Percentiles rank a stretch among this genome's conserved stretches.
phyloP scores from a whole-genome alignment of 2,329 filamentous ascomycete genomes.

The Ascochyta clinopodiicola region DNA sequence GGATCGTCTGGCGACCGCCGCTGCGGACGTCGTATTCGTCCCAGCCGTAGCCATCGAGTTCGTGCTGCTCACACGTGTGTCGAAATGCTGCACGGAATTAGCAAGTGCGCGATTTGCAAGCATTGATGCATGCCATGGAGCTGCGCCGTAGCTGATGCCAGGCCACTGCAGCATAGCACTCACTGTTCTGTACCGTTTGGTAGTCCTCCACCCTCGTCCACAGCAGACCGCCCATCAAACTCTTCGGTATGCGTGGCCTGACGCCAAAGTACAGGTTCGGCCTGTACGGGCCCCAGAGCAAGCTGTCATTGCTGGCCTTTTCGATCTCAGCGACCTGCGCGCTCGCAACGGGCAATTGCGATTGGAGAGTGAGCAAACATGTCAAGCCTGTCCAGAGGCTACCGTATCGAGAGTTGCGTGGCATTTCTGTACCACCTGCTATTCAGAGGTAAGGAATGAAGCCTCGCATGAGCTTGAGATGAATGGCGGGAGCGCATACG shows the following conservation, averaged over 20 bases:
- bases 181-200: slow-evolving; percentile 76
- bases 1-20: slow-evolving; percentile 88
- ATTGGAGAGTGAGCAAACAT: slow-evolving; percentile 33
- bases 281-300: slow-evolving; percentile 95
- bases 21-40: slow-evolving; percentile 91
- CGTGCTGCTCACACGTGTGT: slow-evolving; percentile 94
- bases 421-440: slow-evolving; percentile 28
- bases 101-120: slow-evolving; percentile 22
- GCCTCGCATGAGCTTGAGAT: slow-evolving; percentile 26
- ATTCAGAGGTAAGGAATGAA: slow-evolving; percentile 17
- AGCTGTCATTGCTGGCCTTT: slow-evolving; percentile 73
- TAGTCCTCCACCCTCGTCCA: slow-evolving; percentile 89
- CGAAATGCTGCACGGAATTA: slow-evolving; percentile 70
- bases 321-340: slow-evolving; percentile 48
- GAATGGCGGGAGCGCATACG: slow-evolving; percentile 21
- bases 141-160: neutral
- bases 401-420: slow-evolving; percentile 31
- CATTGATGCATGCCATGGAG: neutral
- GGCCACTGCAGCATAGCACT: slow-evolving; percentile 41
- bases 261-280: slow-evolving; percentile 95
- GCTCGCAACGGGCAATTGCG: slow-evolving; percentile 24
- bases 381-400: slow-evolving; percentile 29
- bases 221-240: slow-evolving; percentile 81
- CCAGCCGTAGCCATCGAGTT: slow-evolving; percentile 97
- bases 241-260: slow-evolving; percentile 79